These are phyloP conservation scores for Fusarium redolens DNA, from an alignment of 2,329 filamentous ascomycete species.

Conservation along the genomic window DNA sequence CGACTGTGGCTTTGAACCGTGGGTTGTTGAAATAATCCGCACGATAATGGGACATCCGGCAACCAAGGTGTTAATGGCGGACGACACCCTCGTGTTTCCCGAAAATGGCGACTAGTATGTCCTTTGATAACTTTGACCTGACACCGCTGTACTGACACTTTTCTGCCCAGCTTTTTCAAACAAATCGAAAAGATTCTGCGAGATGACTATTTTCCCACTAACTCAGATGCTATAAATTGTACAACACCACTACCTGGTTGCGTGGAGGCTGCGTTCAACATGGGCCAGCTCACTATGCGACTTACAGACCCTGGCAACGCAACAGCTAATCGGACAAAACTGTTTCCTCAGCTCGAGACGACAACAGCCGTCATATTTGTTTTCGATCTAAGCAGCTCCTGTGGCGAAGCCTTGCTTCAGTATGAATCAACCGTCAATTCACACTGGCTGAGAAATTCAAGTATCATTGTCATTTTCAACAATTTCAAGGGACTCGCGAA, in stretches of 20 bases:
- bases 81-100: neutral
- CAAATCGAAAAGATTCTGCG: neutral
- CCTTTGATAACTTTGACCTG: neutral
- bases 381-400: neutral
- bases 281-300: neutral
- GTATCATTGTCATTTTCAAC: neutral
- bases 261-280: neutral
- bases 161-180: neutral
- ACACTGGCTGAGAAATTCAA: neutral
- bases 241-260: neutral
- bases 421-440: neutral
- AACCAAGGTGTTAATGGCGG: neutral
- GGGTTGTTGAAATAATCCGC: rapidly evolving
- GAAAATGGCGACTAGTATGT: neutral
- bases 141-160: neutral
- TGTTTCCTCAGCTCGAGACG: neutral
- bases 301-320: neutral
- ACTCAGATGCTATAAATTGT: neutral
- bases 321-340: neutral
- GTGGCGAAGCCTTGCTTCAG: rapidly evolving
- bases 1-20: neutral
- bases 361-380: neutral
- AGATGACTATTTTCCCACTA: rapidly evolving
- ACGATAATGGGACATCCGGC: neutral
- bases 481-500: neutral